Conservation (phyloP, 148 eudicot species). For the Hydrangea macrophylla region DNA sequence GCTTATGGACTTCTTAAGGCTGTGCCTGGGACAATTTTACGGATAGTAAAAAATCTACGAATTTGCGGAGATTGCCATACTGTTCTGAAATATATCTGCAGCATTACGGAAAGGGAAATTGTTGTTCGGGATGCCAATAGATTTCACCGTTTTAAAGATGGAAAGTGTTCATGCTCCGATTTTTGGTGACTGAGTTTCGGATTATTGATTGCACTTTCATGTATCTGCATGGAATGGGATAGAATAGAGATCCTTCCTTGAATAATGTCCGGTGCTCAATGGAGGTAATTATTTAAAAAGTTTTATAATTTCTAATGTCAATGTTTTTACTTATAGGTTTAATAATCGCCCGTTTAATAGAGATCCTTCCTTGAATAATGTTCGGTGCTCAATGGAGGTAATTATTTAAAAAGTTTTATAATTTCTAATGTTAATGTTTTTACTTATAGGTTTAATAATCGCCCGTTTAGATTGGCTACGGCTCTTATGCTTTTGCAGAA, state of each 20-base stretch:
- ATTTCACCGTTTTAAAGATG: slow-evolving; percentile 74
- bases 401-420: not conserved
- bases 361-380: not conserved
- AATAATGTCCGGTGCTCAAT: not conserved
- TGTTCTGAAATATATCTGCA: slow-evolving; percentile 47
- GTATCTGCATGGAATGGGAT: not conserved
- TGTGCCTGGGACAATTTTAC: slow-evolving; percentile 46
- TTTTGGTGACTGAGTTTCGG: slow-evolving; percentile 51
- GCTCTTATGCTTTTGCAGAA: too few species aligned
- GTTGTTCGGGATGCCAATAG: slow-evolving; percentile 64
- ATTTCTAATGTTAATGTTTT: too few species aligned
- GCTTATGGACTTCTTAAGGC: slow-evolving; percentile 72
- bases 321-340: too few species aligned
- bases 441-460: too few species aligned
- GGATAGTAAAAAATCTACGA: slow-evolving; percentile 68
- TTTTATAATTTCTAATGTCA: not conserved
- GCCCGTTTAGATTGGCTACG: too few species aligned
- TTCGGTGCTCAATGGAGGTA: not conserved
- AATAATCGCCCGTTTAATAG: too few species aligned
- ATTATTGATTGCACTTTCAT: not conserved
- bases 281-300: not conserved
- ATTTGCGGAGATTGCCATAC: slow-evolving; percentile 75
- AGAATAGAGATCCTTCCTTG: not conserved
- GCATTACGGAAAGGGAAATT: slow-evolving; percentile 49
- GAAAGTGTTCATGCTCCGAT: slow-evolving; percentile 65